phyloP scores from a whole-genome alignment of 1,139 yeast species.

The Magnusiomyces suaveolens region DNA sequence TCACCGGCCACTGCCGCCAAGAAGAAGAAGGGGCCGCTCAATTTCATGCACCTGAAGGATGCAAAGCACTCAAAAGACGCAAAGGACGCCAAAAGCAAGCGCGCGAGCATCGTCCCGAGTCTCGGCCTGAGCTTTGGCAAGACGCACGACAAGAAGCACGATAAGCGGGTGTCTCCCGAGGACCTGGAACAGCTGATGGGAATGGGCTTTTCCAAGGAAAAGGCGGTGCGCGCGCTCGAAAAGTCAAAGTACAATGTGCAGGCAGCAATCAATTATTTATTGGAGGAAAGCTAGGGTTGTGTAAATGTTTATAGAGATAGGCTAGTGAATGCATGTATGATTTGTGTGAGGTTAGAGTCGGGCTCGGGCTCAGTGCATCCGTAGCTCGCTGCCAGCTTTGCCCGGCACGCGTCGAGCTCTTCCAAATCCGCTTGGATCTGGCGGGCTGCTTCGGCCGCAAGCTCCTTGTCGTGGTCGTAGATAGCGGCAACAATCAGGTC shows the following conservation, averaged over 20 bases:
- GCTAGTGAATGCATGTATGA: not conserved
- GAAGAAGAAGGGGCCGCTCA: not conserved
- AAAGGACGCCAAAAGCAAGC: not conserved
- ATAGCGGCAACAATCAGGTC: not conserved
- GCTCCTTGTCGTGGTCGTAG: not conserved
- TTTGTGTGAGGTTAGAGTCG: too few species aligned
- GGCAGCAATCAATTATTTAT: slow-evolving; percentile 71
- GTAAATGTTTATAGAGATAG: too few species aligned
- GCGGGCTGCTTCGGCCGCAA: not conserved
- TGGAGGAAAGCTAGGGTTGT: slow-evolving; percentile 24
- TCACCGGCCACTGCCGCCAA: not conserved
- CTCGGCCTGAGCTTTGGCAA: not conserved
- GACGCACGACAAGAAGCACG: not conserved
- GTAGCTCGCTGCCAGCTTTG: too few species aligned
- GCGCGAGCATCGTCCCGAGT: not conserved
- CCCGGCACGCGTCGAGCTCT: too few species aligned
- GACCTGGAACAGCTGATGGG: slow-evolving; percentile 63
- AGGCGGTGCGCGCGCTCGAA: slow-evolving; percentile 59
- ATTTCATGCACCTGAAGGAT: too few species aligned
- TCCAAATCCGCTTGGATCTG: not conserved
- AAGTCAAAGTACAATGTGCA: slow-evolving; percentile 66
- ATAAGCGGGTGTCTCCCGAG: not conserved
- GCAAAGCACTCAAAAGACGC: not conserved
- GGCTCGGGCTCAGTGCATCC: too few species aligned
- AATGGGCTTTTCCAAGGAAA: slow-evolving; percentile 73